Base-by-base conservation (phyloP, 805 yeast genomes). In the Saturnispora kantuleensis region DNA sequence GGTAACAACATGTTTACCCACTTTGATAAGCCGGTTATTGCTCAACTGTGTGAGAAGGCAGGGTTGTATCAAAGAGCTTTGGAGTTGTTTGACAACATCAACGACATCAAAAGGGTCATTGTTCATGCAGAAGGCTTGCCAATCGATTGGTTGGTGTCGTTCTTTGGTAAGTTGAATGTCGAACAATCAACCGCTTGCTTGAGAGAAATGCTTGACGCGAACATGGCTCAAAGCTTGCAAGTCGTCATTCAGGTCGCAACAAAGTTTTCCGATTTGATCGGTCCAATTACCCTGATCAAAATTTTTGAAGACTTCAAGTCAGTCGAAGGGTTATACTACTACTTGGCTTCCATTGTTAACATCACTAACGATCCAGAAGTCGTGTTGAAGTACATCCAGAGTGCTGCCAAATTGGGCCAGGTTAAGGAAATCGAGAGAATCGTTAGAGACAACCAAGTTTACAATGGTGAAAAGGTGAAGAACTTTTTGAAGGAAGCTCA, bases 391-490 rank as follows among this genome's bases (percentile, higher is more conserved):
- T 93, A 90, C 67, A 88, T 93, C 55, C 95, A 88, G 66, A 79
- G 95, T 48, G 97, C 97, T 50, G 85, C 96, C 35, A 80, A 77
- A 59, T 73, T 87, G 61, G 89, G 89, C 49, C 97, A 93, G 70
- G 73, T 74, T 62, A 84, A 84, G 58, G 99, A 93, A 68, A 87
- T 93, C 58, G 98, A 93, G 70, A 80, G 99, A 65, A 78, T 93
- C 50, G 96, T 88, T 42, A 81, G 93, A 64, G 96, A 88, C 61
- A 93, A 93, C 71, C 84, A 78, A 53, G 90, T 87, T 47, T 93
- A 90, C 67, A 90, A 88, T 61, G 94, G 97, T 48, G 98, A 93
- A 64, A 89, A 89, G 67, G 97, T 93, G 48, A 93, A 93, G 73
- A 93, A 93, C 70, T 94, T 85, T 67, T 75, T 93, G 69, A 93